Conservation (phyloP, 352 stramenopile species). For the Plasmopara viticola region DNA sequence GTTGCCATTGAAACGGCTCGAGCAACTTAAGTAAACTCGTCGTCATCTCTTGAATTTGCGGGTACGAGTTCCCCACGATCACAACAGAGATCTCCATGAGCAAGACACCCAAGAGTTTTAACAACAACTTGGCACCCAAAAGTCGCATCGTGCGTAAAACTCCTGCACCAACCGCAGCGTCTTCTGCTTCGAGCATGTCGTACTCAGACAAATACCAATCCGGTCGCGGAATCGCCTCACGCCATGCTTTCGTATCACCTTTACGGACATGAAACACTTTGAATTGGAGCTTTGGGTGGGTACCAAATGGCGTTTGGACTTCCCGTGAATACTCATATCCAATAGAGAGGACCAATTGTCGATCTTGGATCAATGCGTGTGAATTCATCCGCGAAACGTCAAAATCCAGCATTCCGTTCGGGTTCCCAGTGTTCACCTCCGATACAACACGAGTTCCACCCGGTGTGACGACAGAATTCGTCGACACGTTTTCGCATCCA, state of each 20-base stretch:
- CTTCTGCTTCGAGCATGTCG: constrained; percentile 43
- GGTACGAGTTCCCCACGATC: constrained; percentile 64
- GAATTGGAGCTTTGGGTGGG: constrained; percentile 40
- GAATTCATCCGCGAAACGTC: constrained; percentile 74
- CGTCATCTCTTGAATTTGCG: constrained; percentile 68
- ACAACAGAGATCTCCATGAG: constrained; percentile 72
- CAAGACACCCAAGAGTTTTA: constrained; percentile 65
- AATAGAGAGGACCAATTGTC: constrained; percentile 58
- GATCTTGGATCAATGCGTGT: constrained; percentile 67
- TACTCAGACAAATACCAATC: constrained; percentile 71
- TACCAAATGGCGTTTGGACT: constrained; percentile 20
- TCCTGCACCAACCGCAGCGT: constrained; percentile 28
- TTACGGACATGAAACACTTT: constrained; percentile 57
- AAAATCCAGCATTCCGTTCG: constrained; percentile 59
- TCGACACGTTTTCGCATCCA: constrained; percentile 19
- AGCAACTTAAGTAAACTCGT: constrained; percentile 65
- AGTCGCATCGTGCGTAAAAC: constrained; percentile 54
- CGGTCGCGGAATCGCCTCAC: constrained; percentile 57
- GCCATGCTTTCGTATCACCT: constrained; percentile 50
- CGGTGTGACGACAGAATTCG: constrained; percentile 19
- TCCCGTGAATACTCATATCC: constrained; percentile 38
- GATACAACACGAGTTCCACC: constrained; percentile 17
- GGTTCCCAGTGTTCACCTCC: constrained; percentile 19
- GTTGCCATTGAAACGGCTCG: constrained; percentile 75
- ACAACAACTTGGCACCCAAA: constrained; percentile 58